Evolutionary conservation across 495 filamentous ascomycete species (phyloP).

Genomic region (Lindgomyces ingoldianus): DNA sequence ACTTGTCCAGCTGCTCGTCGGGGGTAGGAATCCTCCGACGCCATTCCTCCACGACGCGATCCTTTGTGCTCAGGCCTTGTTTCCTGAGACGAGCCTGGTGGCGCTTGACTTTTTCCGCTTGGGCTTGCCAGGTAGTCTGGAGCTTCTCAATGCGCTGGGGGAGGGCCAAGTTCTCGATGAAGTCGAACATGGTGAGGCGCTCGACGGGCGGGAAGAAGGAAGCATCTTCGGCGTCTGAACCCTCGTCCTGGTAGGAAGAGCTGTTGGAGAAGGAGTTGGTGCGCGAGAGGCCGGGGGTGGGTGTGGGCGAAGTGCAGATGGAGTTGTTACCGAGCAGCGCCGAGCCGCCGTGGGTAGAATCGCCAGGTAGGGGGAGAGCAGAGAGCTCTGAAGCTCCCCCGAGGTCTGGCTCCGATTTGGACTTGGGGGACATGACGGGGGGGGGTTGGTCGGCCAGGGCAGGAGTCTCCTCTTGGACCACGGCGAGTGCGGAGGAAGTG

Average conservation of each 20-base stretch:
- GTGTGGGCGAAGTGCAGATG: constrained; percentile 46
- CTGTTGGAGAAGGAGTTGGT: constrained; percentile 70
- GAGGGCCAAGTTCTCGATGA: constrained; percentile 90
- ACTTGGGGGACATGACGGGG: constrained; percentile 22
- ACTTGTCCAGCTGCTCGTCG: constrained; percentile 90
- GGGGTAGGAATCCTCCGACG: constrained; percentile 76
- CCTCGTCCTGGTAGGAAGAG: constrained; percentile 27
- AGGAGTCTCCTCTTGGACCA: constrained; percentile 25
- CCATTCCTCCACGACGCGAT: constrained; percentile 86
- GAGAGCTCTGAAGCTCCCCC: constrained; percentile 33
- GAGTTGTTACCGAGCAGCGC: constrained; percentile 23
- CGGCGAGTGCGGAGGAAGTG: constrained; percentile 25
- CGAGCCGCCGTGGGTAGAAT: constrained; percentile 29
- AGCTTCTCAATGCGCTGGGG: constrained; percentile 86
- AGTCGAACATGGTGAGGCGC: constrained; percentile 84
- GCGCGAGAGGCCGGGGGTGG: constrained; percentile 63
- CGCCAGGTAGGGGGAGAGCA: constrained; percentile 25
- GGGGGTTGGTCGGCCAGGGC: constrained; percentile 40
- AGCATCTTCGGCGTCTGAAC: constrained; percentile 78
- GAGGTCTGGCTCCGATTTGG: constrained; percentile 40
- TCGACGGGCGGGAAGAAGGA: constrained; percentile 85
- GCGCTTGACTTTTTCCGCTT: constrained; percentile 79
- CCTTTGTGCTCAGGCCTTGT: constrained; percentile 57
- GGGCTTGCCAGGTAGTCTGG: constrained; percentile 73
- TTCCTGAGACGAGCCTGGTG: constrained; percentile 74